These are phyloP conservation scores for Haplosporangium gracile DNA, from an alignment of 192 early-diverging fungal species.

Conservation along the genomic window DNA sequence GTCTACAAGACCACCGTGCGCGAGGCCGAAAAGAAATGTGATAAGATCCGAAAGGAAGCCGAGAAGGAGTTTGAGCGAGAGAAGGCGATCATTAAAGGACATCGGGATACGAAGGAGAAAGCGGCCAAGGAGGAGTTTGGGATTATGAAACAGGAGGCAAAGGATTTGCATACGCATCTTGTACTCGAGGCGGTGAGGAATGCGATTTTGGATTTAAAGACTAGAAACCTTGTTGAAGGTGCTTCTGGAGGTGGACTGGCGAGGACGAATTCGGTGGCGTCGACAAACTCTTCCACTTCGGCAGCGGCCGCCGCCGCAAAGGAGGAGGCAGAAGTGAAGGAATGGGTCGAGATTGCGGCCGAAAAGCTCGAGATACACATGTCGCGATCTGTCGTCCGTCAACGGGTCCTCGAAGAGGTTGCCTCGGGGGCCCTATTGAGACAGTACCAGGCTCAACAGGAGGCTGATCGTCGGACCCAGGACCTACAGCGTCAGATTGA, in stretches of 20 bases:
- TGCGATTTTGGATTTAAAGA: conserved; percentile 42
- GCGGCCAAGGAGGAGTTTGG: conserved; percentile 42
- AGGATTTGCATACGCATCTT: conserved; percentile 24
- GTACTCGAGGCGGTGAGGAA: conserved; percentile 34
- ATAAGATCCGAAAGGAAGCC: conserved; percentile 28
- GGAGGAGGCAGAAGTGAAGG: conserved; percentile 45
- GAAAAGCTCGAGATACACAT: conserved; percentile 36
- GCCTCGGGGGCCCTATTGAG: conserved; percentile 26
- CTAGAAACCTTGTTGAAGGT: conserved; percentile 9
- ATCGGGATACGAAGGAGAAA: conserved; percentile 28
- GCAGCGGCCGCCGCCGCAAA: background rate
- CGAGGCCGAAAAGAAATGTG: conserved; percentile 48
- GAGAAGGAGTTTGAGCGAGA: conserved; percentile 34
- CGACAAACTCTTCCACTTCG: background rate
- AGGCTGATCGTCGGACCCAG: conserved; percentile 15
- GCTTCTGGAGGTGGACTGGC: background rate
- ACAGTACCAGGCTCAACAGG: conserved; percentile 40
- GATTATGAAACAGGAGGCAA: conserved; percentile 22
- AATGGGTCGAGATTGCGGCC: conserved; percentile 49
- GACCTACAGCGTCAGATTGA: conserved; percentile 31
- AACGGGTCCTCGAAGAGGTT: conserved; percentile 44
- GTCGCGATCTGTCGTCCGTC: conserved; percentile 30
- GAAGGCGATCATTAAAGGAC: conserved; percentile 14
- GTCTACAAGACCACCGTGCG: conserved; percentile 29
- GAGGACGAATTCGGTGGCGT: background rate